These are phyloP conservation scores for Neocallimastix lanati DNA, from an alignment of 192 early-diverging fungal species.

Conservation along the genomic window DNA sequence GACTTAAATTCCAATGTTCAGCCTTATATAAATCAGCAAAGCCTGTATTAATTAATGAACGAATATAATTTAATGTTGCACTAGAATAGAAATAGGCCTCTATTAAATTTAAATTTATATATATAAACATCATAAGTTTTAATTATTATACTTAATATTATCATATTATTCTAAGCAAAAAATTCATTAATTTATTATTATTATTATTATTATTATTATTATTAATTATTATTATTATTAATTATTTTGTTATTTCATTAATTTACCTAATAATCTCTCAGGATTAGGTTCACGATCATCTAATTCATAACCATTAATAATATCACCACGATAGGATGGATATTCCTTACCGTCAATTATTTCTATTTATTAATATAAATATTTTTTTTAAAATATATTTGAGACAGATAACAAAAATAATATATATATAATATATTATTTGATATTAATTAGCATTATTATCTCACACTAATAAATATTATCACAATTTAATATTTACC, in stretches of 20 bases:
- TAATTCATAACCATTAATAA: constrained; percentile 88
- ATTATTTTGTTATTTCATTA: neutral
- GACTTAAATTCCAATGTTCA: constrained; percentile 36
- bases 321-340: constrained; percentile 85
- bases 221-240: too few species aligned
- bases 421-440: too few species aligned
- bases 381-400: too few species aligned
- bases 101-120: neutral
- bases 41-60: constrained; percentile 57
- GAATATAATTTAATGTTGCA: constrained; percentile 86
- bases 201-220: too few species aligned
- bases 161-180: too few species aligned
- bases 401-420: too few species aligned
- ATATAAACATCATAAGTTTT: too few species aligned
- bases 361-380: constrained; percentile 21
- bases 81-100: constrained; percentile 92
- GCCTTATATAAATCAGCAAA: constrained; percentile 89
- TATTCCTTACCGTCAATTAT: constrained; percentile 65
- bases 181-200: too few species aligned
- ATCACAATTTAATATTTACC: neutral
- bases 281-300: constrained; percentile 76
- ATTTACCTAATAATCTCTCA: constrained; percentile 58
- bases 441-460: too few species aligned
- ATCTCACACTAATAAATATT: too few species aligned
- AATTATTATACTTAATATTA: too few species aligned